These are phyloP conservation scores for Daldinia vernicosa DNA, from an alignment of 495 filamentous ascomycete species.

Conservation along the genomic window DNA sequence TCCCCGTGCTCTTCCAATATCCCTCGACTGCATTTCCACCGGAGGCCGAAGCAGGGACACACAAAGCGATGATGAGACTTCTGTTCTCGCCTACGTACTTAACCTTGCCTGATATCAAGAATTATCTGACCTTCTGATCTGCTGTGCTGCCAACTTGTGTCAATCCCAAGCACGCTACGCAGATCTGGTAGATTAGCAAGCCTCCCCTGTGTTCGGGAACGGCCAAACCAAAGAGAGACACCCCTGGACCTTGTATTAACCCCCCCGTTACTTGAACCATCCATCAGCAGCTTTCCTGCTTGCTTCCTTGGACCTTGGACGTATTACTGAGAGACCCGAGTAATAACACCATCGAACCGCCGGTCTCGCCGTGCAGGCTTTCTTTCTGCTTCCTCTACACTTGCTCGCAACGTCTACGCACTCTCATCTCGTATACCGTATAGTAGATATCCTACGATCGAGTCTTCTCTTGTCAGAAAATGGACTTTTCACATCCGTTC, in stretches of 20 bases:
- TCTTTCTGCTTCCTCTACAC: constrained; percentile 27
- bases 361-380: constrained; percentile 39
- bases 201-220: constrained; percentile 32
- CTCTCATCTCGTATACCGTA: constrained; percentile 9
- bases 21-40: constrained; percentile 27
- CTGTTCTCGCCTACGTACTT: constrained; percentile 21
- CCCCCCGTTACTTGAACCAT: constrained; percentile 42
- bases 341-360: constrained; percentile 38
- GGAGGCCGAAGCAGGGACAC: constrained; percentile 31
- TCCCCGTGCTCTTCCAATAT: constrained; percentile 21
- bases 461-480: constrained; percentile 35
- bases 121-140: constrained; percentile 21
- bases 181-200: constrained; percentile 24
- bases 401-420: constrained; percentile 12
- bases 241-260: constrained; percentile 22
- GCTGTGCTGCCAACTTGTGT: constrained; percentile 37
- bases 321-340: constrained; percentile 26
- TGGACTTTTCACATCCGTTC: constrained; percentile 59
- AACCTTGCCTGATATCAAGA: constrained; percentile 24
- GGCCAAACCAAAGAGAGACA: constrained; percentile 29
- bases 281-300: constrained; percentile 30
- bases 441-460: constrained; percentile 10
- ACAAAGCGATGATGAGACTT: constrained; percentile 21
- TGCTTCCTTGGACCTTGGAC: constrained; percentile 6
- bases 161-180: constrained; percentile 33